Base-by-base conservation (phyloP, 2,329 filamentous ascomycete species). In the Colletotrichum spaethianum region DNA sequence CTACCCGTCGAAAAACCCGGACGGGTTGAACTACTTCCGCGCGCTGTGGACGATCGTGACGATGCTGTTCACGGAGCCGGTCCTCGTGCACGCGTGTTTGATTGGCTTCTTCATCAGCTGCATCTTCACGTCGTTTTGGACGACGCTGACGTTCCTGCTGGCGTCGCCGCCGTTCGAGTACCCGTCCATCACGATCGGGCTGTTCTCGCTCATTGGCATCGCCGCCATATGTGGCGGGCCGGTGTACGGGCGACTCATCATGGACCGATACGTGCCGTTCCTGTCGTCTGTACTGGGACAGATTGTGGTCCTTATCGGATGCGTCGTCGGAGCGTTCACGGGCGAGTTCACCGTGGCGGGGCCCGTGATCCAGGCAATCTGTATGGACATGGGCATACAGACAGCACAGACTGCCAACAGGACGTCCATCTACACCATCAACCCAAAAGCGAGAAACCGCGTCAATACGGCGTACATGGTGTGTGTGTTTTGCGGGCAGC, bases 381-480 rank as follows among this genome's bases (percentile, higher is more conserved):
- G 91, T 1, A 87, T 92, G 73, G 94, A 96, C 75, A 57, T 94
- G 33, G 93, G 93, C 0, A 85, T 92, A 72, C 93, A 95, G 80
- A 93, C 91, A 1, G 86, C 89, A 0, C 93, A 95, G 79, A 93
- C 94, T 40, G 92, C 92, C 1, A 95, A 95, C 76, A 84, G 94
- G 0, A 86, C 87, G 0, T 87, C 89, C 4, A 93, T 96, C 26
- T 95, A 94, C 76, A 82, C 84, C 1, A 90, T 96, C 28, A 92
- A 93, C 64, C 91, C 93, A 0, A 91, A 90, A 72, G 91, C 91
- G 0, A 83, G 93, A 5, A 96, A 95, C 80, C 83, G 94, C 4
- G 88, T 96, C 31, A 96, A 96, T 78, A 95, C 93, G 0, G 93
- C 91, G 1, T 96, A 94, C 77, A 96, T 96, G 94, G 87, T 95